Percentiles rank a stretch among this genome's conserved stretches.
phyloP scores from a whole-genome alignment of 495 filamentous ascomycete genomes.

The Cenococcum geophilum region DNA sequence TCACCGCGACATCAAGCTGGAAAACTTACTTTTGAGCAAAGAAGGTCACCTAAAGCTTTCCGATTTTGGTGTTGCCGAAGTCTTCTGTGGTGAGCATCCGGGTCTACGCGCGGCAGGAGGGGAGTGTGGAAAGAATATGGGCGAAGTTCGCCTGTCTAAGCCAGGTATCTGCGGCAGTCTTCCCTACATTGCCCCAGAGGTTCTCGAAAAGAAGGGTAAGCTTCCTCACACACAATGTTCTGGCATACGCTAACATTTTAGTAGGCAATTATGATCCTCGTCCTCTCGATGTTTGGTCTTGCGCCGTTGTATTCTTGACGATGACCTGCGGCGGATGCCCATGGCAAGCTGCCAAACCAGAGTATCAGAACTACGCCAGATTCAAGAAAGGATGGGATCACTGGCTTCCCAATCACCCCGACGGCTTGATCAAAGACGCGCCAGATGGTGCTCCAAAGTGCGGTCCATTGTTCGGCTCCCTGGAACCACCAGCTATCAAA shows the following conservation, averaged over 20 bases:
- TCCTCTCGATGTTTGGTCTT: slow-evolving; percentile 70
- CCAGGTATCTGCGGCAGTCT: slow-evolving; percentile 69
- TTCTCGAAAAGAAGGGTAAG: slow-evolving; percentile 51
- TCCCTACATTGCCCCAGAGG: slow-evolving; percentile 75
- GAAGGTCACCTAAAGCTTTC: slow-evolving; percentile 72
- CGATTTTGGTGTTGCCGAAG: slow-evolving; percentile 73
- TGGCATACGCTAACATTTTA: too few species aligned
- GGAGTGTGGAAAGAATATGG: slow-evolving; percentile 60
- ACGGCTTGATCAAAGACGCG: slow-evolving; percentile 44
- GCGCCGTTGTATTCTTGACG: slow-evolving; percentile 65
- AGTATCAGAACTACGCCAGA: slow-evolving; percentile 48
- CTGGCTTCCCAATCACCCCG: slow-evolving; percentile 50
- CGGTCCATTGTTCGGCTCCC: slow-evolving; percentile 41
- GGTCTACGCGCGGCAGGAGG: slow-evolving; percentile 57
- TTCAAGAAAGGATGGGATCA: slow-evolving; percentile 58
- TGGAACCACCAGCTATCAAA: slow-evolving; percentile 49
- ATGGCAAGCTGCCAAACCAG: slow-evolving; percentile 53
- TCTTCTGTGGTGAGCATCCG: slow-evolving; percentile 68
- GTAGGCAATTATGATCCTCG: slow-evolving; percentile 61
- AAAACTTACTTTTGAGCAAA: slow-evolving; percentile 65
- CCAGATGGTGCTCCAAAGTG: slow-evolving; percentile 44
- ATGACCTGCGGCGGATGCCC: slow-evolving; percentile 58
- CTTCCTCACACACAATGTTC: too few species aligned
- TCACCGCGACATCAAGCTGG: slow-evolving; percentile 76
- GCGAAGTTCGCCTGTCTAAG: slow-evolving; percentile 57